Evolutionary conservation across 1,139 yeast genomes (phyloP), one percentile per base, ranked within the genome.

Genomic region (Debaryomyces sp.): DNA sequence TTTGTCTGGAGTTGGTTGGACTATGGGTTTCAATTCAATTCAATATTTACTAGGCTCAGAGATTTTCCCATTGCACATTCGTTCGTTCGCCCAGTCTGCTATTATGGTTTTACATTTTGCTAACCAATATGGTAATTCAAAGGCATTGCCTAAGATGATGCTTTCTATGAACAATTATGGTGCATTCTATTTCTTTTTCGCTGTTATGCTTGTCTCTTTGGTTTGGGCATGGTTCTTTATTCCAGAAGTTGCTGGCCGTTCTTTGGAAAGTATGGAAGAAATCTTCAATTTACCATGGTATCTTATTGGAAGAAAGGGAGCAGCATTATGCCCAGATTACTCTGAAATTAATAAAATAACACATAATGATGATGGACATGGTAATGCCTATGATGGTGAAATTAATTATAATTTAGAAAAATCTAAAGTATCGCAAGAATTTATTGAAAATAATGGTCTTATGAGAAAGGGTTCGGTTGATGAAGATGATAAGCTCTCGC

Each of bases 21-120:
- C 84, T 15, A 62, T 82, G 66, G 87, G 87, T 8, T 83, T 80
- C 73, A 83, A 83, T 64, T 68, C 81, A 4, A 68, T 81, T 49
- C 87, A 82, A 61, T 82, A 82, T 57, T 71, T 83, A 54, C 64
- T 82, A 55, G 83, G 82, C 45, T 73, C 85, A 5, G 87, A 82
- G 62, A 73, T 82, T 46, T 77, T 82, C 63, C 87, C 87, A 22
- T 68, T 82, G 56, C 71, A 76, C 51, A 73, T 80, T 41, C 71
- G 87, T 58, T 75, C 79, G 9, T 67, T 79, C 55, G 86, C 84
- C 24, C 81, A 78, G 50, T 75, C 84, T 1, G 53, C 77, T 37
- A 73, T 79, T 50, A 82, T 82, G 87, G 75, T 74, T 5, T 70
- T 81, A 59, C 87, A 83, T 61, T 82, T 79, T 57, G 78, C 77